Conservation (phyloP, 2,329 filamentous ascomycete species). For the Aspergillus udagawae region DNA sequence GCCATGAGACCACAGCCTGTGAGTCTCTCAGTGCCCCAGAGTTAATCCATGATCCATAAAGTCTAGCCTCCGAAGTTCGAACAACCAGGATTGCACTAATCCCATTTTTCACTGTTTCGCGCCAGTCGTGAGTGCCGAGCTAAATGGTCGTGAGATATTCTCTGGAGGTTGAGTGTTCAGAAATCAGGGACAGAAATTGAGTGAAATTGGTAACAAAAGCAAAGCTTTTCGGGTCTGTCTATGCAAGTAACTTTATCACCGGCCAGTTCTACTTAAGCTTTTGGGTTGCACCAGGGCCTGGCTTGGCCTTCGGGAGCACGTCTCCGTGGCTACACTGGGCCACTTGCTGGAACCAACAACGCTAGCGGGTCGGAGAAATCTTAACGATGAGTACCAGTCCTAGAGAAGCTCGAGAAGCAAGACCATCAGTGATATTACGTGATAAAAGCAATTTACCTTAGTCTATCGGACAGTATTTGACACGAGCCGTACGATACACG, state of each 20-base stretch:
- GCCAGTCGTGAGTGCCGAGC: neutral
- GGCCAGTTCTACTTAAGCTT: conserved; percentile 7
- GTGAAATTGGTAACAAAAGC: neutral
- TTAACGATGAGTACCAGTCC: neutral
- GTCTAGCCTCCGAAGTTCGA: neutral
- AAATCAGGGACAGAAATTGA: neutral
- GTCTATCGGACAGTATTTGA: neutral
- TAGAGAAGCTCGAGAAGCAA: neutral
- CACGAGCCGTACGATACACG: neutral
- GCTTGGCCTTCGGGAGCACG: neutral
- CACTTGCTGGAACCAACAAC: no score
- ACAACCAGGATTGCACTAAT: neutral
- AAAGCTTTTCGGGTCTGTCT: neutral
- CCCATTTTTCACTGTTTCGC: neutral
- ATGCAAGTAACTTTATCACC: neutral
- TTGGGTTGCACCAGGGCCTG: conserved; percentile 5
- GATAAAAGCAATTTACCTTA: neutral
- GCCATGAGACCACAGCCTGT: neutral
- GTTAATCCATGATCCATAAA: neutral
- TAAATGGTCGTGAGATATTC: neutral
- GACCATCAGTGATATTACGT: neutral
- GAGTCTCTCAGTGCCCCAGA: neutral
- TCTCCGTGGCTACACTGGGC: neutral
- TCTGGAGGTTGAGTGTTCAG: no score
- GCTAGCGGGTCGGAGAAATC: neutral